These are phyloP conservation scores for Podaxis sp. DNA, from an alignment of 768 basidiomycete species.

Conservation along the genomic window DNA sequence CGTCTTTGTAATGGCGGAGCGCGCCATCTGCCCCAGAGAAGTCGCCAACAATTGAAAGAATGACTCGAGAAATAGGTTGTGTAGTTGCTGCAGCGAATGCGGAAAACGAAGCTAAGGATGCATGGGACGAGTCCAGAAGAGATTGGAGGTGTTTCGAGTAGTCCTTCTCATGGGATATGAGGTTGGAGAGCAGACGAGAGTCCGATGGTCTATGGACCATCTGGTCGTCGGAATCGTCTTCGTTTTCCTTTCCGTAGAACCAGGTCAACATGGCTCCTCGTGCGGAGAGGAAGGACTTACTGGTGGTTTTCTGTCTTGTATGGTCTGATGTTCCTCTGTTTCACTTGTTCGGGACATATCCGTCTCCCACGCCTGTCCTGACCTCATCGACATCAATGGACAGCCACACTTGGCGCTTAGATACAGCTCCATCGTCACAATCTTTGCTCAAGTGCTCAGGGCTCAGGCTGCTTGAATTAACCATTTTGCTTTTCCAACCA, in stretches of 20 bases:
- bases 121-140: conserved; percentile 54
- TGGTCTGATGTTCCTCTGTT: not conserved
- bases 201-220: conserved; percentile 77
- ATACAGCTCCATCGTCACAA: not conserved
- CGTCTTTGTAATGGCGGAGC: conserved; percentile 51
- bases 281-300: not conserved
- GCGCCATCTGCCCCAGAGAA: conserved; percentile 68
- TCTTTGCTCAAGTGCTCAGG: not conserved
- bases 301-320: not conserved
- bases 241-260: not conserved
- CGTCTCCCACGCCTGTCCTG: conserved; percentile 5
- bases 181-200: conserved; percentile 64
- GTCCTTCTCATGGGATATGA: conserved; percentile 68
- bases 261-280: conserved; percentile 1
- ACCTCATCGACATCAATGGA: not conserved
- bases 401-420: not conserved
- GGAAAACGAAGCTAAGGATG: conserved; percentile 60
- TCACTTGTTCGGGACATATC: conserved; percentile 1
- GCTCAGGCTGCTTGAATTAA: not conserved
- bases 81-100: conserved; percentile 71
- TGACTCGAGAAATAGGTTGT: conserved; percentile 46
- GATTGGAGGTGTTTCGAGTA: conserved; percentile 56
- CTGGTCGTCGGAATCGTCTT: conserved; percentile 4
- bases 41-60: conserved; percentile 52
- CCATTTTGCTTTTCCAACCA: too few relatives aligned